Evolutionary conservation across 1,139 yeast genomes (phyloP), one percentile per base, ranked within the genome.

Genomic region (Sugiyamaella paludigena): DNA sequence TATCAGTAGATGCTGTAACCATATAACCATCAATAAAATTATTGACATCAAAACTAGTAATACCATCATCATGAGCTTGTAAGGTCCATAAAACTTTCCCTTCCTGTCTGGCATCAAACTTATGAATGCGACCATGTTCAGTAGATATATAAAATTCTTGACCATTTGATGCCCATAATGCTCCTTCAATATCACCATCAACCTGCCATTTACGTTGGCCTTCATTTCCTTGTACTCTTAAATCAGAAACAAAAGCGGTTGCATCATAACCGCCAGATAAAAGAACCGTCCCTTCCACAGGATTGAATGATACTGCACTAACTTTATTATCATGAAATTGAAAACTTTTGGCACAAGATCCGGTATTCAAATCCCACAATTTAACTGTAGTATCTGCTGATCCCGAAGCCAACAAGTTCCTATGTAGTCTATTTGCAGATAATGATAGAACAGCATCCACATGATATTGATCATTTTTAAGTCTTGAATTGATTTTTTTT

Each of bases 31-130:
- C 84, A 43, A 88, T 69, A 64, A 75, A 78, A 31, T 68, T 65
- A 68, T 87, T 89, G 40, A 84, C 77, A 59, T 84, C 85, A 60
- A 94, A 77, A 2, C 94, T 77, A 9, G 97, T 84, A 53, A 92
- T 84, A 52, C 95, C 97, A 4, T 95, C 81, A 69, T 92, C 98
- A 67, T 92, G 98, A 1, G 98, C 98, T 70, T 94, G 96, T 61
- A 92, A 76, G 5, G 95, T 87, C 99, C 99, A 92, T 35, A 92
- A 63, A 26, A 96, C 89, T 46, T 78, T 75, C 40, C 75, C 76
- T 44, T 75, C 79, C 42, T 70, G 66, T 66, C 96, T 81, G 41
- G 87, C 84, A 69, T 92, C 98, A 62, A 86, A 91, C 56, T 94
- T 85, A 71, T 87, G 87, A 32, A 92, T 80, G 61, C 84, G 84